phyloP scores from a whole-genome alignment of 2,329 filamentous ascomycete species.

The Fusarium keratoplasticum region DNA sequence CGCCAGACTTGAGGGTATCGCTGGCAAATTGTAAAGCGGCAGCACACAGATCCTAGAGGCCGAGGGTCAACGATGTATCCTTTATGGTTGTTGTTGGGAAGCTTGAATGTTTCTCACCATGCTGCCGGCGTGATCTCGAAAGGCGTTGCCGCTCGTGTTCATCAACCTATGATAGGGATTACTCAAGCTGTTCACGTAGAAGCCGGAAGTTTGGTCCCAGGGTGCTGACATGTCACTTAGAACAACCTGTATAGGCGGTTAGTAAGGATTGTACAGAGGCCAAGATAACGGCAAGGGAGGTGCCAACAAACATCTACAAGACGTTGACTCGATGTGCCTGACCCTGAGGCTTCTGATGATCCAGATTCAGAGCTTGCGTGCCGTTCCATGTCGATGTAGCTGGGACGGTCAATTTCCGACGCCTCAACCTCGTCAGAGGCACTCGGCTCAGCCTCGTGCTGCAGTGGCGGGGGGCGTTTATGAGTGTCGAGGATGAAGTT shows the following conservation, averaged over 20 bases:
- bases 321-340: slow-evolving; percentile 52
- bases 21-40: slow-evolving; percentile 87
- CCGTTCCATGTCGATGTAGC: slow-evolving; percentile 76
- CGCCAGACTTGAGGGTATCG: slow-evolving; percentile 83
- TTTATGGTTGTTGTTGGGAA: neutral
- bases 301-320: slow-evolving; percentile 73
- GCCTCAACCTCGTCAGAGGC: slow-evolving; percentile 36
- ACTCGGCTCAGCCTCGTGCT: slow-evolving; percentile 6
- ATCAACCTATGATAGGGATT: slow-evolving; percentile 98
- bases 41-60: slow-evolving; percentile 82
- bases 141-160: slow-evolving; percentile 92
- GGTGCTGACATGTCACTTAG: slow-evolving; percentile 99
- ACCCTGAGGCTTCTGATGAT: neutral
- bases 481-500: slow-evolving; percentile 76
- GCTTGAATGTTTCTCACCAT: slow-evolving; percentile 74
- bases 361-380: slow-evolving; percentile 37
- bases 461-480: slow-evolving; percentile 22
- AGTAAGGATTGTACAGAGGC: slow-evolving; percentile 10
- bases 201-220: slow-evolving; percentile 85
- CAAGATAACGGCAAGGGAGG: neutral
- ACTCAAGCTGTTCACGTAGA: slow-evolving; percentile 90
- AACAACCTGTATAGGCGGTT: slow-evolving; percentile 70
- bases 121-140: slow-evolving; percentile 90
- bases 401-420: slow-evolving; percentile 56
- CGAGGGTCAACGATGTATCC: neutral